Conservation (phyloP, 2,329 filamentous ascomycete genomes). For the Salinomyces thailandicus region DNA sequence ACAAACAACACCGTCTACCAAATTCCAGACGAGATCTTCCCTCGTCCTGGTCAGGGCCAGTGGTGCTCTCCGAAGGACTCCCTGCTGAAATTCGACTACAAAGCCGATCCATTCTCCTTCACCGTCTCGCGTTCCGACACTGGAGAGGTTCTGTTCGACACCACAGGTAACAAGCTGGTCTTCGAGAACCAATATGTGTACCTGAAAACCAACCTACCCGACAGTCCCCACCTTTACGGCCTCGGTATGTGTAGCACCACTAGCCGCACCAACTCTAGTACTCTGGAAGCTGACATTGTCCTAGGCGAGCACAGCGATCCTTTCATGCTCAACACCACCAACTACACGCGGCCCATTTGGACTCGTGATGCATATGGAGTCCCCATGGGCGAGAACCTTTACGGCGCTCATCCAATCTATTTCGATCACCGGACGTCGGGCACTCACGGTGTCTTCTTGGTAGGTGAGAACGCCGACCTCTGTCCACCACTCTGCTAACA, state of each 20-base stretch:
- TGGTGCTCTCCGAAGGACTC: constrained; percentile 21
- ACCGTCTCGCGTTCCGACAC: constrained; percentile 48
- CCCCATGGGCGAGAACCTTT: constrained; percentile 15
- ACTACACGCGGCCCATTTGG: constrained; percentile 25
- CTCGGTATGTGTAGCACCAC: constrained; percentile 35
- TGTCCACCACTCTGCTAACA: constrained; percentile 19
- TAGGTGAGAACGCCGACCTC: constrained; percentile 25
- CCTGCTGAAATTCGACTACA: constrained; percentile 45
- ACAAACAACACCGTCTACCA: constrained; percentile 58
- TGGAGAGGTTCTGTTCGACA: constrained; percentile 56
- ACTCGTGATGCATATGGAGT: constrained; percentile 37
- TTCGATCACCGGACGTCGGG: constrained; percentile 17
- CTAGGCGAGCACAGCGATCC: constrained; percentile 59
- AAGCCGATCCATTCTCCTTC: constrained; percentile 53
- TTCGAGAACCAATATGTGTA: constrained; percentile 71
- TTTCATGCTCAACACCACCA: constrained; percentile 9
- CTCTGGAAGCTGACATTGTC: neutral
- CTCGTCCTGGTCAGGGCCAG: constrained; percentile 42
- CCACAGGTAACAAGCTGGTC: constrained; percentile 53
- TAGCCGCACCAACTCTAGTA: neutral
- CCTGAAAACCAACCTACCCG: constrained; percentile 58
- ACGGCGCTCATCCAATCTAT: constrained; percentile 25
- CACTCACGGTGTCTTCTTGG: constrained; percentile 23
- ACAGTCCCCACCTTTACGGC: constrained; percentile 62
- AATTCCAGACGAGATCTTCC: constrained; percentile 57